Evolutionary conservation across 768 basidiomycete genomes (phyloP), one percentile per base, ranked within the genome.

Genomic region (Suillus fuscotomentosus): DNA sequence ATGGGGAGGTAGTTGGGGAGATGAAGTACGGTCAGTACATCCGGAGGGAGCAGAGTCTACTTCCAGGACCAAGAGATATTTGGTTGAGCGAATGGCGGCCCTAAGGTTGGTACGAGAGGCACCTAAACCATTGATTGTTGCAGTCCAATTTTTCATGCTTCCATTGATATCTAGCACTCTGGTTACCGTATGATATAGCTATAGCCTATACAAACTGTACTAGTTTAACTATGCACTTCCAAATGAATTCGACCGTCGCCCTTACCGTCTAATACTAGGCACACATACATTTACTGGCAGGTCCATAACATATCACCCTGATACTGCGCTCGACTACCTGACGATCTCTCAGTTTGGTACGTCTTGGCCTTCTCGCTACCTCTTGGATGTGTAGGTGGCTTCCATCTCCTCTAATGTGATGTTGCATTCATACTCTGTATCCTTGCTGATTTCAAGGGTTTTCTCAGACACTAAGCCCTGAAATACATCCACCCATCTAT

Each of bases 131-230:
- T 31, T 53, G 5, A 31, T 51, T 51, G 14, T 51, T 4, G 27
- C 24, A 17, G 4, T 27, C 8, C 3, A 24, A 77, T 77, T 5
- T 68, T 76, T 6, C 69, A 73, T 27, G 63, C 69, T 0, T 51
- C 75, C 77, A 7, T 64, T 76, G 31, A 65, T 76, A 38, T 74
- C 31, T 54, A 27, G 22, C 24, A 27, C 24, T 24, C 22, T 24
- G 22, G 6, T 24, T 22, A 50, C 22, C 2, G 14, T 50, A 13
- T 22, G 14, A 50, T 50, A 51, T 31, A 51, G 27, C 3, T 31
- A 51, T 17, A 51, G 27, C 4, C 5, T 31, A 15, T 51, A 31
- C 27, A 31, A 31, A 31, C 31, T 5, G 31, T 31, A 31, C 31
- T 31, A 5, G 31, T 31, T 31, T 31, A 27, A 51, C 14, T 15